Evolutionary conservation across 768 basidiomycete genomes (phyloP).

Genomic region (Brasilioporus rufonigricans): DNA sequence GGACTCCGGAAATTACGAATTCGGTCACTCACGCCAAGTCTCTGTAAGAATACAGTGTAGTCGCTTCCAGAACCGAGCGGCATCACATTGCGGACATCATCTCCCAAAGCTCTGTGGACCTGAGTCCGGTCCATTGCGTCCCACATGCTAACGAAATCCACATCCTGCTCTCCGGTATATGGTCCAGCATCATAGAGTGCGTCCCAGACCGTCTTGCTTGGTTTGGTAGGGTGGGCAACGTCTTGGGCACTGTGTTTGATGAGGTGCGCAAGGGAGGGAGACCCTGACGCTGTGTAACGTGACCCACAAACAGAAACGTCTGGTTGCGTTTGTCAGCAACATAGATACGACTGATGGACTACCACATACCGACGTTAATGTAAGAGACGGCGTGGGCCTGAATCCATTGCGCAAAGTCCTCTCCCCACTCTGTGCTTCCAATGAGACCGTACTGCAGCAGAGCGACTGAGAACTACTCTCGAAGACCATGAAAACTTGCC

Average conservation of each 20-base stretch:
- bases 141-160: slow-evolving; percentile 42
- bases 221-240: slow-evolving; percentile 54
- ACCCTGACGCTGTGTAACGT: slow-evolving; percentile 47
- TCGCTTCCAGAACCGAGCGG: slow-evolving; percentile 84
- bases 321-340: slow-evolving; percentile 17
- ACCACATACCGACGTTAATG: slow-evolving; percentile 64
- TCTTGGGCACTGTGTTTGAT: slow-evolving; percentile 51
- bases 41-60: slow-evolving; percentile 88
- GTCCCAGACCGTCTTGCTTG: slow-evolving; percentile 55
- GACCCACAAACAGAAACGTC: slow-evolving; percentile 57
- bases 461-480: not conserved
- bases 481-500: slow-evolving; percentile 1
- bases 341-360: not conserved
- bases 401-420: slow-evolving; percentile 86
- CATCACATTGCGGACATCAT: slow-evolving; percentile 41
- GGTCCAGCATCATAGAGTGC: slow-evolving; percentile 54
- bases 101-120: slow-evolving; percentile 14
- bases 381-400: slow-evolving; percentile 79
- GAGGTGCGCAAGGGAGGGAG: slow-evolving; percentile 66
- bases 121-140: slow-evolving; percentile 33
- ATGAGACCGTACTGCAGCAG: slow-evolving; percentile 57
- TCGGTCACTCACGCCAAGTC: slow-evolving; percentile 51
- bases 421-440: slow-evolving; percentile 91
- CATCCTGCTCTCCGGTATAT: slow-evolving; percentile 41
- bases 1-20: not conserved